These are phyloP conservation scores for Stachybotrys elegans DNA, from an alignment of 2,329 filamentous ascomycete genomes.

Conservation along the genomic window DNA sequence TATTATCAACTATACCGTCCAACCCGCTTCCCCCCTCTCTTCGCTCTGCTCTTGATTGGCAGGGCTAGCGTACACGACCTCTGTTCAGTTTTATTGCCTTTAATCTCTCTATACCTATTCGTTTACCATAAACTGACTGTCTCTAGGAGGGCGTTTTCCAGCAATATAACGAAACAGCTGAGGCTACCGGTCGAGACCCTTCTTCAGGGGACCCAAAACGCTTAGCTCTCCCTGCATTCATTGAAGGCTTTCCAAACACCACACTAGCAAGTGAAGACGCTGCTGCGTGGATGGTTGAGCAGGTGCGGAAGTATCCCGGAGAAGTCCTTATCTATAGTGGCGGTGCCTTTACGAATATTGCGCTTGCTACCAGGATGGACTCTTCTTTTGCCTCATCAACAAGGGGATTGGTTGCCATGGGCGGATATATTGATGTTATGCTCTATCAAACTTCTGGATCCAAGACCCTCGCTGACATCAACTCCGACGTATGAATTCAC, in stretches of 20 bases:
- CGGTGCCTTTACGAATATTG: constrained; percentile 43
- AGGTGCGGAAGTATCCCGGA: constrained; percentile 43
- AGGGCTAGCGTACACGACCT: no score
- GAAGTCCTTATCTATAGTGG: constrained; percentile 41
- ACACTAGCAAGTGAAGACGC: constrained; percentile 32
- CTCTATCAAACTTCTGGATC: constrained; percentile 23
- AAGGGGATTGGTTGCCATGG: constrained; percentile 44
- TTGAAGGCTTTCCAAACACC: constrained; percentile 41
- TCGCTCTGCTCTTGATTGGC: no score
- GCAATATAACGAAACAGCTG: constrained; percentile 34
- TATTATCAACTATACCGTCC: no score
- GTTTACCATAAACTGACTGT: no score
- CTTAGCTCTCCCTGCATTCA: constrained; percentile 34
- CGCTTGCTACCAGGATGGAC: constrained; percentile 40
- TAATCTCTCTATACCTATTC: no score
- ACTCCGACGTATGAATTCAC: constrained; percentile 15
- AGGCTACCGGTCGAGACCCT: constrained; percentile 36
- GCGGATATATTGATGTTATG: constrained; percentile 41
- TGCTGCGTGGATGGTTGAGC: constrained; percentile 41
- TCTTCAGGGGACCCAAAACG: constrained; percentile 38
- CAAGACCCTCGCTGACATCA: constrained; percentile 16
- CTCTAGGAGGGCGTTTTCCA: constrained; percentile 40
- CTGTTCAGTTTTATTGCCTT: no score
- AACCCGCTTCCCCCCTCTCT: no score
- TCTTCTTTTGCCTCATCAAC: constrained; percentile 38